A percentile compares a stretch with the other conserved stretches of the same genome.
phyloP scores from a whole-genome alignment of 73 alveolate species.

The Paraurostyla sp. region DNA sequence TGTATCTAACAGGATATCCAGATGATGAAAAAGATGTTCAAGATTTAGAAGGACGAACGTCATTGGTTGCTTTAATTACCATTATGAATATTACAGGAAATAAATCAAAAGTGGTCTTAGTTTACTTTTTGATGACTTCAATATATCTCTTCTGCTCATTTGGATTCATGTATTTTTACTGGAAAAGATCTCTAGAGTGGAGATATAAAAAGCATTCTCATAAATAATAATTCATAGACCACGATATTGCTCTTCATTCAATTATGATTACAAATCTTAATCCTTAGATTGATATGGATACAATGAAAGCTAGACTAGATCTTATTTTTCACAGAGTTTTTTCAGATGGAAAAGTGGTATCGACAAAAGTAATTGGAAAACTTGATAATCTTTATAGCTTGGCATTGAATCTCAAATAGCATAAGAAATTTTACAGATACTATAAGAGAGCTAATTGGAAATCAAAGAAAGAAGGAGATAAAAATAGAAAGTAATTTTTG shows the following conservation, averaged over 20 bases:
- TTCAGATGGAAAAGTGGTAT: slow-evolving; percentile 33
- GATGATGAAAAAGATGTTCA: not conserved
- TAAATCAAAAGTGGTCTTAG: slow-evolving; percentile 10
- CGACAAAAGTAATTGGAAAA: slow-evolving; percentile 21
- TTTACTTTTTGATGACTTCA: not conserved
- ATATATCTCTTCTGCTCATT: not conserved
- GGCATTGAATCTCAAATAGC: slow-evolving; percentile 3
- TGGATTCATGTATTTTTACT: slow-evolving; percentile 8
- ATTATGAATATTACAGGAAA: slow-evolving; percentile 31
- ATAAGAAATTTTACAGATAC: not conserved
- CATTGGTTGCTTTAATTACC: not conserved
- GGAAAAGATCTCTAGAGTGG: slow-evolving; percentile 44
- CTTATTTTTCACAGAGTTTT: not conserved
- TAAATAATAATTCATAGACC: slow-evolving; percentile 6
- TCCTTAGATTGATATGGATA: not conserved
- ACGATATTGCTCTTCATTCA: slow-evolving; percentile 56
- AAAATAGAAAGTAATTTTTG: not conserved
- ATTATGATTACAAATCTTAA: slow-evolving; percentile 11
- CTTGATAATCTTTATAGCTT: not conserved
- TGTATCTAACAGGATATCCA: slow-evolving; percentile 33
- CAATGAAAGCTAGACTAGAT: not conserved
- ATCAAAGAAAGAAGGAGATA: slow-evolving; percentile 25
- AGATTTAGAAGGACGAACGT: not conserved
- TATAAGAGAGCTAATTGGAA: slow-evolving; percentile 6
- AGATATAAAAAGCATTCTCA: slow-evolving; percentile 53